Evolutionary conservation across 2,329 filamentous ascomycete species (phyloP), one percentile per base, ranked within the genome.

Genomic region (Botrytis aclada): DNA sequence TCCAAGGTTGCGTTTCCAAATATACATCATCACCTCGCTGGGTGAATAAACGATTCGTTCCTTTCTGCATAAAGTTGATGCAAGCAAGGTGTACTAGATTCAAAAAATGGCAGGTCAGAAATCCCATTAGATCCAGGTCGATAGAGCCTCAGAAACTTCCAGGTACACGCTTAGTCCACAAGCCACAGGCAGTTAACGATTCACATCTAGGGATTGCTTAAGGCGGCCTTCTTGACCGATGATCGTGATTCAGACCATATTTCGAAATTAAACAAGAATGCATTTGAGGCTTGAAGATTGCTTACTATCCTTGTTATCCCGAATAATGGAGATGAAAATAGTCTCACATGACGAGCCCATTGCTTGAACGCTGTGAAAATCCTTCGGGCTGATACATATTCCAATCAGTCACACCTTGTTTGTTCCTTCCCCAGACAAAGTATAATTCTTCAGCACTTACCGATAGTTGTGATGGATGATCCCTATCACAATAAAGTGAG

Each of bases 91-190:
- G 58, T 34, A 43, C 37, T 67, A 67, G 39, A 60, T 67, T 51
- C 10, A 7, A 39, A 39, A 71, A 72, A 72, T 69, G 70, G 69
- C 62, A 72, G 70, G 62, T 72, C 70, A 69, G 34, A 60, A 60
- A 61, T 69, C 51, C 70, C 54, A 47, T 67, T 25, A 66, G 70
- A 72, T 45, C 22, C 25, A 67, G 34, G 25, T 67, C 14, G 32
- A 16, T 37, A 39, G 70, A 61, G 62, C 70, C 70, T 72, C 70
- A 67, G 34, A 32, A 70, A 10, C 14, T 32, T 67, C 45, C 29
- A 69, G 54, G 51, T 70, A 51, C 47, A n/a, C 47, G 29, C 45
- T 41, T 47, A 45, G 25, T 20, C 10, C 41, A 39, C 51, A 67
- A 60, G 70, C 62, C 62, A 72, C 45, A 34, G 22, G 54, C 66